phyloP scores from a whole-genome alignment of 2,329 filamentous ascomycete species.

The Fusarium caatingaense region DNA sequence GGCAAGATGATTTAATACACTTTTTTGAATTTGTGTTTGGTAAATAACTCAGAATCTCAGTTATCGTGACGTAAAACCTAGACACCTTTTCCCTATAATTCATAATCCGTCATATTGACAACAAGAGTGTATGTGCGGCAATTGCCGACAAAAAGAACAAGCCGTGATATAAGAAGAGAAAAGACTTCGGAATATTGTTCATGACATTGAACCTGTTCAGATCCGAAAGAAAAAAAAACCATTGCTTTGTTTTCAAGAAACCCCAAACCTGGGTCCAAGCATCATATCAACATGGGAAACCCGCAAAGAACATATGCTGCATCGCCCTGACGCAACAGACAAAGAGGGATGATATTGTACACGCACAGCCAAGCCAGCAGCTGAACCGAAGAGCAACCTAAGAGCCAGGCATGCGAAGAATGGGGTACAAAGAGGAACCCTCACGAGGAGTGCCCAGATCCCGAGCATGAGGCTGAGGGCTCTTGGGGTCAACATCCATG shows the following conservation, averaged over 20 bases:
- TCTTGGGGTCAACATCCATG: conserved; percentile 54
- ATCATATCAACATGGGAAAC: conserved; percentile 3
- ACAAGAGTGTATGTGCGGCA: conserved; percentile 2
- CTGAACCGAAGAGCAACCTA: conserved; percentile 29
- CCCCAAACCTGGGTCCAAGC: conserved; percentile 7
- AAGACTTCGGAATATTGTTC: conserved; percentile 1
- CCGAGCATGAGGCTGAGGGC: conserved; percentile 43
- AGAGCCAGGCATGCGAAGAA: conserved; percentile 54
- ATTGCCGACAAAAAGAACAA: conserved; percentile 11
- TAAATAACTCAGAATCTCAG: conserved; percentile 5
- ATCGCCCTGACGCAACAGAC: conserved; percentile 3
- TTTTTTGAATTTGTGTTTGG: conserved; percentile 20
- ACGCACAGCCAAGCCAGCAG: conserved; percentile 38
- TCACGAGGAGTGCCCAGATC: conserved; percentile 45
- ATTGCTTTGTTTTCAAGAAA: conserved; percentile 5
- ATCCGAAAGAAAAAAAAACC: conserved; percentile 12
- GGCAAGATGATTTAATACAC: background rate
- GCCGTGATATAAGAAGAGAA: conserved; percentile 1
- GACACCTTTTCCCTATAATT: conserved; percentile 29
- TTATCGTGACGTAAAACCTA: conserved; percentile 2
- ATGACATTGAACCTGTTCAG: conserved; percentile 1
- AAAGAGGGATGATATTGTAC: conserved; percentile 34
- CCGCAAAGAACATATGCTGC: conserved; percentile 1
- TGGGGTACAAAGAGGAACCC: conserved; percentile 54
- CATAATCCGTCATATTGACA: conserved; percentile 28